Evolutionary conservation across 2,329 filamentous ascomycete genomes (phyloP).

Genomic region (Scytalidium lignicola): DNA sequence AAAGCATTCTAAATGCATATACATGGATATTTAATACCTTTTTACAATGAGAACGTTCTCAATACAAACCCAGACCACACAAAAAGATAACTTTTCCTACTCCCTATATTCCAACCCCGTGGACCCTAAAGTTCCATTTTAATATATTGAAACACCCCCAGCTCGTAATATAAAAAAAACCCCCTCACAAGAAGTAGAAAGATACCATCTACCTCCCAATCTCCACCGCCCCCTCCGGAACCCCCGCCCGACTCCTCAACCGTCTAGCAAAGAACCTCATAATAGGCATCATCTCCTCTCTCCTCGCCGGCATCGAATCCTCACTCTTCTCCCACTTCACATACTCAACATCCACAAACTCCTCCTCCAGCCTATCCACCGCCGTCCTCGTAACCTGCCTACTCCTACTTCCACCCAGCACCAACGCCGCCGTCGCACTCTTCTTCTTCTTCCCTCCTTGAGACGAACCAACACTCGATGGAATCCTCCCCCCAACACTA

Average conservation of each 20-base stretch:
- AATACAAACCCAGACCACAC: too few relatives aligned
- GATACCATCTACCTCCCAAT: conserved; percentile 10
- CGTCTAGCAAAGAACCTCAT: conserved; percentile 78
- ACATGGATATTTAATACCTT: too few relatives aligned
- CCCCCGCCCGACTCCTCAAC: conserved; percentile 48
- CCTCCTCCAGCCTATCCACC: conserved; percentile 56
- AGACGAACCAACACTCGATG: conserved; percentile 41
- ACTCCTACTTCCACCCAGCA: conserved; percentile 50
- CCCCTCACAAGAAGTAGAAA: too few relatives aligned
- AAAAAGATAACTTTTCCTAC: too few relatives aligned
- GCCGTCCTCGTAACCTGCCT: conserved; percentile 57
- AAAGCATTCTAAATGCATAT: too few relatives aligned
- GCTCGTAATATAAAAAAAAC: too few relatives aligned
- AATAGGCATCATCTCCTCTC: conserved; percentile 83
- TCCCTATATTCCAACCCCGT: too few relatives aligned
- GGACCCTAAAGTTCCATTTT: too few relatives aligned
- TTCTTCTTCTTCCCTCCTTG: conserved; percentile 41
- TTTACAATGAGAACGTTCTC: too few relatives aligned
- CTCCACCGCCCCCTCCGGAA: conserved; percentile 48
- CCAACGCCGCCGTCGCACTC: conserved; percentile 57
- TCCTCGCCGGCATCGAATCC: conserved; percentile 76
- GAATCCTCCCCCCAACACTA: conserved; percentile 56
- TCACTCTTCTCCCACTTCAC: conserved; percentile 65
- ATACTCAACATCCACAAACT: conserved; percentile 62
- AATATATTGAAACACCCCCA: too few relatives aligned